Base-by-base conservation (phyloP, 768 basidiomycete genomes). In the Solioccasus polychromus region DNA sequence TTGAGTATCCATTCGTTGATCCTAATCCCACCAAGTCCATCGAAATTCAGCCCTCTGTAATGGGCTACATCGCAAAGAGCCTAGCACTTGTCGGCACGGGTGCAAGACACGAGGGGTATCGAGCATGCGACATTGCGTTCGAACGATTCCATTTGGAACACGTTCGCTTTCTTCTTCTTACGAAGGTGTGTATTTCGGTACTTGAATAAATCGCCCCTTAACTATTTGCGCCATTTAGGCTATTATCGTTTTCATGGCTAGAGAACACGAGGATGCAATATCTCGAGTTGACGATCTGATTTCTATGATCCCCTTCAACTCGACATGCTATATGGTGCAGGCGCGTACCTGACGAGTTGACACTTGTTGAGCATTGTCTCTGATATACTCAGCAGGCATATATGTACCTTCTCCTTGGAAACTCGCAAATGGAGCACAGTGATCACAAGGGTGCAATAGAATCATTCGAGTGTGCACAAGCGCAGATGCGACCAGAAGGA, bases 391-490 rank as follows among this genome's bases (percentile, higher is more conserved):
- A 34, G 2, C 38, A 52, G 47, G 42, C 47, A 17, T 48, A 48
- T 15, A 52, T 52, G 47, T 17, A 29, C 29, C 20, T 48, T 48
- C 14, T 26, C n/a, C 26, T 44, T 17, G 51, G 51, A 20, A 30
- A 42, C n/a, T 38, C 31, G 11, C 18, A 18, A 0, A 22, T 42
- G n/a, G 24, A 40, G 8, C 23, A 10, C 0, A 5, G 20, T 4
- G 17, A 51, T 17, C 40, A 35, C n/a, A 26, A 37, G 8, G 19
- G 9, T 29, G 47, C 47, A 2, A 25, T 49, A 34, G 4, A 12
- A n/a, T 41, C 18, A 2, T 34, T 49, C 1, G 10, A 38, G 6
- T 31, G 15, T 12, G 47, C 43, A 25, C 30, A 8, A 15, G 4
- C n/a, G 6, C 31, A 11, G 15, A 2, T 28, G 14, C 22, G 20